Evolutionary conservation across 2,329 filamentous ascomycete species (phyloP).

Genomic region (Colletotrichum acutatum): DNA sequence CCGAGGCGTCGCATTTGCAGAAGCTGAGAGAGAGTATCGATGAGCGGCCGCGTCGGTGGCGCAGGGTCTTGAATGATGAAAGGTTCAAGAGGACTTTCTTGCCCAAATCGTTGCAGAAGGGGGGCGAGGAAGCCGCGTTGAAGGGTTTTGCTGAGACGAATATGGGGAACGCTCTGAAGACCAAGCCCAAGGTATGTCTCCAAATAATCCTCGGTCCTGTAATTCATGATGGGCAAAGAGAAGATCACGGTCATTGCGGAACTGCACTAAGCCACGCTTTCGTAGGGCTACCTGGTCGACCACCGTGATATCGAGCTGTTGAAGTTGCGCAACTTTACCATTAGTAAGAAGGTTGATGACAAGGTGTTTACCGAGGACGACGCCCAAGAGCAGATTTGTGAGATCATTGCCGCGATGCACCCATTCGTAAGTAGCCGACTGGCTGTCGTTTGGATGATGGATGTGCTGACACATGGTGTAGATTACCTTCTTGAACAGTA

Average conservation of each 20-base stretch:
- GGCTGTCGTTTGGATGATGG: neutral
- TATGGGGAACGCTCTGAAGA: conserved; percentile 81
- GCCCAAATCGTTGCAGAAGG: conserved; percentile 51
- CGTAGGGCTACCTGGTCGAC: conserved; percentile 77
- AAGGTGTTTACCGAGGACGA: conserved; percentile 69
- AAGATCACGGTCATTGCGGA: neutral
- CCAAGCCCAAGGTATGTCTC: conserved; percentile 78
- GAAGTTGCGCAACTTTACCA: conserved; percentile 82
- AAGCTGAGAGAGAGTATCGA: conserved; percentile 81
- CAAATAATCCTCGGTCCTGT: neutral
- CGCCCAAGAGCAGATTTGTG: conserved; percentile 72
- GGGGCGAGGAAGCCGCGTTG: conserved; percentile 68
- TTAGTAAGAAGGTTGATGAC: conserved; percentile 75
- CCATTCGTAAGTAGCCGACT: conserved; percentile 76
- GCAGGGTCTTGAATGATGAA: conserved; percentile 71
- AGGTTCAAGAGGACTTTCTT: conserved; percentile 74
- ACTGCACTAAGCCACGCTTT: neutral
- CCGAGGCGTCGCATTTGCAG: conserved; percentile 73
- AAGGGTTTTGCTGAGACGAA: conserved; percentile 79
- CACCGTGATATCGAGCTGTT: conserved; percentile 85
- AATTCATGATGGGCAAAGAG: neutral
- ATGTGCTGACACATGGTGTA: conserved; percentile 44
- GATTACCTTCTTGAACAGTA: conserved; percentile 77
- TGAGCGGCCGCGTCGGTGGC: conserved; percentile 75
- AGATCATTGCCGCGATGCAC: conserved; percentile 74